Conservation (phyloP, 2,329 filamentous ascomycete genomes). For the Chaetomium sp. region DNA sequence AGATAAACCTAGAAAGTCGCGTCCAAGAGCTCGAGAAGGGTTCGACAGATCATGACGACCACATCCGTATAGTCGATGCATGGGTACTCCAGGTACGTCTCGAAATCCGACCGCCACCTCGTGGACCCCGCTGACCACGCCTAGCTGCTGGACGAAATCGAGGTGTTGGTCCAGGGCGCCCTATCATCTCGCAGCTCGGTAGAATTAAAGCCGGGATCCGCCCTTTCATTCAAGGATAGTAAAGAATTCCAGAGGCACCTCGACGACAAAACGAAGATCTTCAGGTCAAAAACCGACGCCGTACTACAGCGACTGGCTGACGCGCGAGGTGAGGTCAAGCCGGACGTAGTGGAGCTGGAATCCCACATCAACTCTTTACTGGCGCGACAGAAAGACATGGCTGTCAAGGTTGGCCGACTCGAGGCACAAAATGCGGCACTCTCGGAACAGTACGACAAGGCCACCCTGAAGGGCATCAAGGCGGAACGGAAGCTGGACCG, state of each 20-base stretch:
- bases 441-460: constrained; percentile 82
- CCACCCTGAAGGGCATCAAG: constrained; percentile 88
- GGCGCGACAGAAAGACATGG: constrained; percentile 78
- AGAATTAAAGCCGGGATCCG: constrained; percentile 59
- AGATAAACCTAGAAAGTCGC: constrained; percentile 76
- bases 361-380: constrained; percentile 73
- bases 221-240: constrained; percentile 63
- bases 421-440: constrained; percentile 80
- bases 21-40: constrained; percentile 79
- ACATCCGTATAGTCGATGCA: constrained; percentile 83
- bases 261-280: constrained; percentile 71
- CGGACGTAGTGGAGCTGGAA: constrained; percentile 74
- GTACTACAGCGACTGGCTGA: constrained; percentile 63
- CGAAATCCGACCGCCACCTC: constrained; percentile 19
- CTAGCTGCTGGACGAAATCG: constrained; percentile 66
- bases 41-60: constrained; percentile 84
- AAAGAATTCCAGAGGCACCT: constrained; percentile 82
- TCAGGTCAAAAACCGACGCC: constrained; percentile 71
- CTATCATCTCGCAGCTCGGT: constrained; percentile 48
- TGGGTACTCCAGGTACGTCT: constrained; percentile 85
- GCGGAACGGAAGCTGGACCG: constrained; percentile 94
- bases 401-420: constrained; percentile 74
- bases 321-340: constrained; percentile 57
- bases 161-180: constrained; percentile 57
- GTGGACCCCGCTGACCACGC: constrained; percentile 33